phyloP scores from a whole-genome alignment of 2,329 filamentous ascomycete genomes.

The Helicocarpus griseus region DNA sequence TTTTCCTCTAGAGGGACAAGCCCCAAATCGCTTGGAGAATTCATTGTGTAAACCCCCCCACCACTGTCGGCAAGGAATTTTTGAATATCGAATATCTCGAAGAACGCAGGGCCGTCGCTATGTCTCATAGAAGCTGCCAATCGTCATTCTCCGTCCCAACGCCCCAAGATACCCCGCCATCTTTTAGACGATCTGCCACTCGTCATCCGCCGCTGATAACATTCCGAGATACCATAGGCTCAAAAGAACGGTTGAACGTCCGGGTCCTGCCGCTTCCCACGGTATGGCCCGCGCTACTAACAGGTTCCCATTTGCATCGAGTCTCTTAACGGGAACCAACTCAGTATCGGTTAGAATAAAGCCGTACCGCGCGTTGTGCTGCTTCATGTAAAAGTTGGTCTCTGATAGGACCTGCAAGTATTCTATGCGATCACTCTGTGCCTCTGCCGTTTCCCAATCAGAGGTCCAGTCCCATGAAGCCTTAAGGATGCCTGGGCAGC shows the following conservation, averaged over 20 bases:
- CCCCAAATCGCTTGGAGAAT: too few species aligned
- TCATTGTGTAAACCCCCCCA: too few species aligned
- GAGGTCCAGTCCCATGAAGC: slow-evolving; percentile 10
- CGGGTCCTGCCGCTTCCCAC: not conserved
- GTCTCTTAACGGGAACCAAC: not conserved
- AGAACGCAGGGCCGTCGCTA: too few species aligned
- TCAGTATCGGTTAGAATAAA: slow-evolving; percentile 8
- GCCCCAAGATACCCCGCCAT: too few species aligned
- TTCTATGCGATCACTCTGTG: not conserved
- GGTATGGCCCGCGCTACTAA: not conserved
- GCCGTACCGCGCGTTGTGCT: slow-evolving; percentile 8
- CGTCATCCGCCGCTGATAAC: slow-evolving; percentile 1
- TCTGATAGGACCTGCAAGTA: slow-evolving; percentile 9
- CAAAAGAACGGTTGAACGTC: slow-evolving; percentile 3
- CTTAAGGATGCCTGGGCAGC: slow-evolving; percentile 8
- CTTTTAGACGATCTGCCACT: not conserved
- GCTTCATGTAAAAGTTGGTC: slow-evolving; percentile 3
- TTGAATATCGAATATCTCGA: too few species aligned
- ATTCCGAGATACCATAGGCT: slow-evolving; percentile 7
- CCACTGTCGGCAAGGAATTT: too few species aligned
- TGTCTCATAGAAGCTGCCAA: too few species aligned
- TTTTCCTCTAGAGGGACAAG: too few species aligned
- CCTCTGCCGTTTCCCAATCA: not conserved
- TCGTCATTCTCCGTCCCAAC: too few species aligned
- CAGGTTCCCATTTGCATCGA: not conserved